A percentile compares a stretch with the other conserved stretches of the same genome.
phyloP scores from a whole-genome alignment of 1,139 yeast species.

The Debaryomyces sp. region DNA sequence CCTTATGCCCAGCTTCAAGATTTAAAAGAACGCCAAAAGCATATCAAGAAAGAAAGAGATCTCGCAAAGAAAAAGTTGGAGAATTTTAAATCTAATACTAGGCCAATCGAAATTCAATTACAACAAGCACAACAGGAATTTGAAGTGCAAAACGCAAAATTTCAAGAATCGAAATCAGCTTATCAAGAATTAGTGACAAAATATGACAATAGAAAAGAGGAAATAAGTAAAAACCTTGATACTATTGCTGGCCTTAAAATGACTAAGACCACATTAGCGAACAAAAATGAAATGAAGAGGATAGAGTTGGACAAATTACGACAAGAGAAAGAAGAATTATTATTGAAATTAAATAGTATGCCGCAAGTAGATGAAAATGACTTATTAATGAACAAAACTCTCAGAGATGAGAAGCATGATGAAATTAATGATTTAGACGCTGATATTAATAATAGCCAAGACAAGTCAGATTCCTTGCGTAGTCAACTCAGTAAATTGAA shows the following conservation, averaged over 20 bases:
- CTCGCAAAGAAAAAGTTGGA: slow-evolving; percentile 35
- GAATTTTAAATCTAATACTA: slow-evolving; percentile 28
- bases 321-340: slow-evolving; percentile 18
- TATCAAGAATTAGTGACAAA: not conserved
- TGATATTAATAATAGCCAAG: slow-evolving; percentile 22
- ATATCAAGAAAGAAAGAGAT: slow-evolving; percentile 46
- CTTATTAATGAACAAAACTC: slow-evolving; percentile 15
- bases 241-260: slow-evolving; percentile 22
- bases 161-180: not conserved
- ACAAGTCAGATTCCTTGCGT: slow-evolving; percentile 22
- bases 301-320: slow-evolving; percentile 25
- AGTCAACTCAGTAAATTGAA: slow-evolving; percentile 21
- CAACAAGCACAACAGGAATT: slow-evolving; percentile 11
- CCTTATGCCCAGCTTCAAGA: slow-evolving; percentile 68
- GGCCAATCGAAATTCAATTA: slow-evolving; percentile 33
- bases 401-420: slow-evolving; percentile 17
- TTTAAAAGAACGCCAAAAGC: slow-evolving; percentile 44
- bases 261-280: slow-evolving; percentile 18
- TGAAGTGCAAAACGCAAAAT: not conserved
- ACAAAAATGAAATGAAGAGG: slow-evolving; percentile 25
- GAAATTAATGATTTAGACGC: slow-evolving; percentile 16
- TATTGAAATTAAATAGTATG: slow-evolving; percentile 14
- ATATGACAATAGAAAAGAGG: slow-evolving; percentile 11
- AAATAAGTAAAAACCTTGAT: slow-evolving; percentile 20
- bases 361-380: slow-evolving; percentile 21